A percentile compares a stretch with the other conserved stretches of the same genome.
Evolutionary conservation across 1,139 yeast genomes (phyloP).

Genomic region (Scheffersomyces titani): DNA sequence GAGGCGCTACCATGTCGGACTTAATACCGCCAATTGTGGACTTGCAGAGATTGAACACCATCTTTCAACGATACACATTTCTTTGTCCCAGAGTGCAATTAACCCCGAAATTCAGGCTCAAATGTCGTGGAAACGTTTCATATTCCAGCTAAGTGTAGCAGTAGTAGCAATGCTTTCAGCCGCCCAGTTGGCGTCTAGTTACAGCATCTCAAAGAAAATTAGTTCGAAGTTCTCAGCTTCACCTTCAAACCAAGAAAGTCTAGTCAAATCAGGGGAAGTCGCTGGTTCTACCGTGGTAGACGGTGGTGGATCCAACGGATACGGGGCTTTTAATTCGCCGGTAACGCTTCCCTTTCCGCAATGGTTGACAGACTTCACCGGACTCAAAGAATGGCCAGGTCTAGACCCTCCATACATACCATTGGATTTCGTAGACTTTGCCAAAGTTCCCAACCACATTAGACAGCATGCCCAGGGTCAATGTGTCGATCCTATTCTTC

Average conservation of each 20-base stretch:
- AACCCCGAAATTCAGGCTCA: background rate
- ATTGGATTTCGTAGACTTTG: constrained; percentile 64
- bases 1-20: background rate
- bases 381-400: constrained; percentile 79
- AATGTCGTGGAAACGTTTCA: background rate
- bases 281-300: background rate
- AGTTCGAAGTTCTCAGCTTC: background rate
- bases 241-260: background rate
- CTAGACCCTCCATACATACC: constrained; percentile 86
- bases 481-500: constrained; percentile 51
- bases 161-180: background rate
- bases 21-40: background rate
- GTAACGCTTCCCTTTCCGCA: constrained; percentile 58
- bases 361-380: constrained; percentile 79
- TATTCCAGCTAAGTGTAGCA: background rate
- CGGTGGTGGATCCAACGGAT: background rate
- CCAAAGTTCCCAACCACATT: constrained; percentile 44
- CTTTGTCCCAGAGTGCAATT: background rate
- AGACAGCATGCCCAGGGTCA: constrained; percentile 58
- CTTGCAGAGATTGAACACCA: background rate
- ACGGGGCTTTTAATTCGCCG: background rate
- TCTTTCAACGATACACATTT: too few relatives aligned
- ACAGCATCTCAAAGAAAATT: background rate
- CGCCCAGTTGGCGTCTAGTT: background rate
- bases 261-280: background rate